Percentiles rank a stretch among this genome's conserved stretches.
Conservation (phyloP, 2,329 filamentous ascomycete genomes). For the Verticillium isaacii region DNA sequence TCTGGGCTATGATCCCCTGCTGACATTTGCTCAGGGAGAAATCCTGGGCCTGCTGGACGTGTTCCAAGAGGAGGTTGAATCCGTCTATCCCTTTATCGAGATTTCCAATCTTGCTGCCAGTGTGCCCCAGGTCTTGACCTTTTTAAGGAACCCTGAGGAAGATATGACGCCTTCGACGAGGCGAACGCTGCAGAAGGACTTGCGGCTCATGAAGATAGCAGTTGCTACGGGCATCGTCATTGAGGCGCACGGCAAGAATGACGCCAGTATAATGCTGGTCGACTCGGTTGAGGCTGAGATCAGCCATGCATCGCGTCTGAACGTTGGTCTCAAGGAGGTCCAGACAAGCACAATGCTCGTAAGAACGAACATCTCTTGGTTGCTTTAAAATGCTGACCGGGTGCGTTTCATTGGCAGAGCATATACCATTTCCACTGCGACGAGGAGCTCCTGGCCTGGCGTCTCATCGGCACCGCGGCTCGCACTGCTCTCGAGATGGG, state of each 20-base stretch:
- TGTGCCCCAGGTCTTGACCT: conserved; percentile 19
- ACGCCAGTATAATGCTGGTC: conserved; percentile 21
- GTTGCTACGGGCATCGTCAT: conserved; percentile 26
- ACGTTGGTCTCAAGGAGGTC: conserved; percentile 27
- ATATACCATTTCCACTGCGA: conserved; percentile 40
- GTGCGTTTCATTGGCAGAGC: conserved; percentile 17
- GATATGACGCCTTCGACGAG: neutral
- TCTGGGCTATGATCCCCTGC: conserved; percentile 5
- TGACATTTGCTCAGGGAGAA: conserved; percentile 15
- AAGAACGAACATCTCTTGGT: neutral
- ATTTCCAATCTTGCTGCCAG: conserved; percentile 19
- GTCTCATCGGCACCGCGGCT: conserved; percentile 39
- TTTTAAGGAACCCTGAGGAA: conserved; percentile 11
- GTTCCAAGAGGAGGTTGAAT: conserved; percentile 34
- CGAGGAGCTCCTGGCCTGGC: conserved; percentile 44
- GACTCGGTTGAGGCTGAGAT: conserved; percentile 20
- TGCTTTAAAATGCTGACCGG: neutral
- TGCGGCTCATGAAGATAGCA: conserved; percentile 27
- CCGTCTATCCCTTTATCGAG: conserved; percentile 28
- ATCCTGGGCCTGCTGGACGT: conserved; percentile 25
- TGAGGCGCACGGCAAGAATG: conserved; percentile 24
- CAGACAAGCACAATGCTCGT: conserved; percentile 26
- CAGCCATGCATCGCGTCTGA: conserved; percentile 19
- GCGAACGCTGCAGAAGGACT: conserved; percentile 16
- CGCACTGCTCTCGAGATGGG: conserved; percentile 43